Conservation (phyloP, 176 grass and related monocot genomes). For the Musa acuminata region DNA sequence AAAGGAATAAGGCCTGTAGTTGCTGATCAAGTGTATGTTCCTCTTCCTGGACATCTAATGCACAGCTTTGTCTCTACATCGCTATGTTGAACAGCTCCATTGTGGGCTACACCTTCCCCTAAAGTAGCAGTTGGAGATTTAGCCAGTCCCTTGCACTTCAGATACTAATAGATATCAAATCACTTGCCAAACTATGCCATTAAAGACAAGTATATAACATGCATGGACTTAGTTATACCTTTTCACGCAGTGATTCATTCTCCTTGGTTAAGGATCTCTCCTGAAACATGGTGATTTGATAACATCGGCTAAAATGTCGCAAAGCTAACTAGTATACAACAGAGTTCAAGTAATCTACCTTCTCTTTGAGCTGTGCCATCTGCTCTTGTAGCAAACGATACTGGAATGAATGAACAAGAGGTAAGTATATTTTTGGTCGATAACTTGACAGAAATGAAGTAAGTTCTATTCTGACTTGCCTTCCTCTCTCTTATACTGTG, state of each 20-base stretch:
- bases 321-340: neutral
- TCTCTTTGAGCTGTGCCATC: conserved; percentile 9
- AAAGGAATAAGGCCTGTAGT: too few relatives aligned
- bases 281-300: neutral
- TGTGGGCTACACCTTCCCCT: neutral
- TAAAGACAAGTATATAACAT: neutral
- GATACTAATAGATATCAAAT: too few relatives aligned
- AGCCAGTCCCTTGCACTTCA: neutral
- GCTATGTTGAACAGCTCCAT: neutral
- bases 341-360: neutral
- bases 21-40: neutral
- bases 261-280: neutral
- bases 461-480: conserved; percentile 1
- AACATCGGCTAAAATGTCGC: neutral
- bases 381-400: conserved; percentile 1
- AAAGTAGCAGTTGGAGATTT: neutral
- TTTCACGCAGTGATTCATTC: conserved; percentile 1
- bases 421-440: too few relatives aligned
- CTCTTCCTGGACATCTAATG: conserved; percentile 15
- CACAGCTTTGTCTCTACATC: conserved; percentile 11
- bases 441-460: neutral
- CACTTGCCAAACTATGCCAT: too few relatives aligned
- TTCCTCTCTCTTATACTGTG: conserved; percentile 24
- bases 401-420: neutral
- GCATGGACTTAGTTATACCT: neutral